phyloP scores from a whole-genome alignment of 2,329 filamentous ascomycete species.

The Alternaria gaisen region DNA sequence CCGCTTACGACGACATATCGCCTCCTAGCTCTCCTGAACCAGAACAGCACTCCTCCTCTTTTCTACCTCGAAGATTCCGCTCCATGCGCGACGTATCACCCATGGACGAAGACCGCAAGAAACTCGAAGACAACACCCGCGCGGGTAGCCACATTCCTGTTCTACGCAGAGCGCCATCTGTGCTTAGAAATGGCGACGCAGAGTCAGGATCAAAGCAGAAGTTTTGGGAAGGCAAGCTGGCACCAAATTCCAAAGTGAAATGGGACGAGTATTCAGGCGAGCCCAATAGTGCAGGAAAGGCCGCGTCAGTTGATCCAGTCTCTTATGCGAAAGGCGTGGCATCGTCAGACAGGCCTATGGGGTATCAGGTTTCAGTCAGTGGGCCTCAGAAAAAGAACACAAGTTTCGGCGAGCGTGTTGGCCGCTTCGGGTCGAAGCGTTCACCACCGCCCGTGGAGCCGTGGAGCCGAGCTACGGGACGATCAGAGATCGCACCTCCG shows the following conservation, averaged over 20 bases:
- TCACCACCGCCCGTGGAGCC: slow-evolving; percentile 54
- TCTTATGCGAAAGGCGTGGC: slow-evolving; percentile 35
- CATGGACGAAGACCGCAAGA: slow-evolving; percentile 48
- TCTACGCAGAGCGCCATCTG: slow-evolving; percentile 42
- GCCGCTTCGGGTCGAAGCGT: slow-evolving; percentile 34
- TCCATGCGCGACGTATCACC: slow-evolving; percentile 52
- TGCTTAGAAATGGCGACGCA: slow-evolving; percentile 27
- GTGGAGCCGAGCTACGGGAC: slow-evolving; percentile 78
- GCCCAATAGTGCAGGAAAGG: slow-evolving; percentile 62
- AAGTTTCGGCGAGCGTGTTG: slow-evolving; percentile 41
- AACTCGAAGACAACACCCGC: slow-evolving; percentile 11
- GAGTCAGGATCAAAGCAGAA: slow-evolving; percentile 37
- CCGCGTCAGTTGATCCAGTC: slow-evolving; percentile 66
- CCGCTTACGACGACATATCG: slow-evolving; percentile 47
- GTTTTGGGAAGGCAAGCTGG: slow-evolving; percentile 50
- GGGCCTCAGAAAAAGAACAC: slow-evolving; percentile 42
- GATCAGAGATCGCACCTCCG: slow-evolving; percentile 69
- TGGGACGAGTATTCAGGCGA: slow-evolving; percentile 76
- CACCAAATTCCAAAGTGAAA: slow-evolving; percentile 49
- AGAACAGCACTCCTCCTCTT: slow-evolving; percentile 31
- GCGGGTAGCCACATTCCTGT: slow-evolving; percentile 45
- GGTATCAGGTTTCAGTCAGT: slow-evolving; percentile 47
- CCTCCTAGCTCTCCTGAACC: slow-evolving; percentile 52
- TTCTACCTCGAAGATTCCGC: slow-evolving; percentile 38
- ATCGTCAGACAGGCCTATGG: slow-evolving; percentile 33